Base-by-base conservation (phyloP, 2,329 filamentous ascomycete species). In the Coniosporium tulheliwenetii region DNA sequence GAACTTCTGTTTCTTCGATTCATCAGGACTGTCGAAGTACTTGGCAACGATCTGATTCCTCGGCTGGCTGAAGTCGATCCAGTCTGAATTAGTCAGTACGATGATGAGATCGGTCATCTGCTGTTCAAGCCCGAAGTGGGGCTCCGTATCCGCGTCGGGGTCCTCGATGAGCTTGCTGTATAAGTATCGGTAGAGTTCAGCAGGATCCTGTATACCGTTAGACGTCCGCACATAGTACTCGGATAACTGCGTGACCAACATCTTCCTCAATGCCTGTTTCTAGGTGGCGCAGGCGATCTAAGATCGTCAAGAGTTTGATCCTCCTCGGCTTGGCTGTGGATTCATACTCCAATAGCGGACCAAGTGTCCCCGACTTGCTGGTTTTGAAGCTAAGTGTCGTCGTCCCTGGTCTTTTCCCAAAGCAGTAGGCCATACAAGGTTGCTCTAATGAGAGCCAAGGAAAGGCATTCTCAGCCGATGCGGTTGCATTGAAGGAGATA, bases 391-490 rank as follows among this genome's bases (percentile, higher is more conserved):
- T 84, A 39, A 86, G 61, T 0, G 80, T 84, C 39, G 81, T 72
- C 1, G 81, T 85, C 5, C 81, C 81, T 0, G 79, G 75, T 15
- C 73, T 66, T 39, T 65, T 63, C 10, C 81, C 81, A 55, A 75
- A 80, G 47, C 70, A 73, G 53, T 81, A 82, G 1, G 75, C 69
- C 57, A 77, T 76, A 53, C 78, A 83, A 4, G 81, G 81, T 51
- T 85, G 79, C 52, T 86, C 81, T 19, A 85, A 64, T 1, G 80
- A 79, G 45, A 80, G 73, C 81, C 77, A 85, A 2, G 77, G 79
- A 44, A 55, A 56, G 33, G 58, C 52, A 39, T 49, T 52, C 10
- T 61, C 55, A n/a, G 47, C 50, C 12, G 52, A 45, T 9, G 49
- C 58, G 10, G 52, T 55, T 48, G 62, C 50, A 34, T 59, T 58